Evolutionary conservation across 2,329 filamentous ascomycete species (phyloP), one percentile per base, ranked within the genome.

Genomic region (Aspergillus sp.): DNA sequence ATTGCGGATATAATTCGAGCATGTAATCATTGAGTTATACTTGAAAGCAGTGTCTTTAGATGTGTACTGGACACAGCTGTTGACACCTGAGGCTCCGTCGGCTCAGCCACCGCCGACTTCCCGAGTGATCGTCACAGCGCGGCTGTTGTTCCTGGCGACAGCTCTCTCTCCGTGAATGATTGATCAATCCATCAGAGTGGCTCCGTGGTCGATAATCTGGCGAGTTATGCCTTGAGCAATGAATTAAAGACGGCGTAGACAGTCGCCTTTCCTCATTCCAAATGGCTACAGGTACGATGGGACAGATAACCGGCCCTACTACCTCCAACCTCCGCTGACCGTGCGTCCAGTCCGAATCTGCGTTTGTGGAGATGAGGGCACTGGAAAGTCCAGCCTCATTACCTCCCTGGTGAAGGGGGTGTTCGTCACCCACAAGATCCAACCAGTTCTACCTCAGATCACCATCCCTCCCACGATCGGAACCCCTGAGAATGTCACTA

Each of bases 351-450:
- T 97, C 56, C 89, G 94, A 60, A 92, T 97, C 67, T 96, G 91
- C 73, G 90, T 97, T 54, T 97, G 92, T 77, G 94, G 94, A 67
- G 94, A 99, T 72, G 93, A 97, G 76, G 89, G 89, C 64, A 91
- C 89, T n/a, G 91, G 91, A 64, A 96, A 96, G 76, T 94, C 89
- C 55, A 94, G 89, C 72, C 81, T 96, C 71, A 95, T 96, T 68
- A 94, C 92, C 51, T 95, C 91, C 52, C 86, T 99, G 36, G 93
- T 99, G 71, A 97, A 97, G 71, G 93, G 97, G 70, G 89, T 93
- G 71, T 99, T 97, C 73, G 89, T 97, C 64, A 90, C 88, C 59
- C 90, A 89, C 75, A 96, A 95, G 77, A 97, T 99, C 67, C 93
- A 97, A 71, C 84, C 92, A 13, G 88, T 97, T 56, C 86, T 99